These are phyloP conservation scores for Yamadazyma mexicana DNA, from an alignment of 1,139 yeast genomes.

Conservation along the genomic window DNA sequence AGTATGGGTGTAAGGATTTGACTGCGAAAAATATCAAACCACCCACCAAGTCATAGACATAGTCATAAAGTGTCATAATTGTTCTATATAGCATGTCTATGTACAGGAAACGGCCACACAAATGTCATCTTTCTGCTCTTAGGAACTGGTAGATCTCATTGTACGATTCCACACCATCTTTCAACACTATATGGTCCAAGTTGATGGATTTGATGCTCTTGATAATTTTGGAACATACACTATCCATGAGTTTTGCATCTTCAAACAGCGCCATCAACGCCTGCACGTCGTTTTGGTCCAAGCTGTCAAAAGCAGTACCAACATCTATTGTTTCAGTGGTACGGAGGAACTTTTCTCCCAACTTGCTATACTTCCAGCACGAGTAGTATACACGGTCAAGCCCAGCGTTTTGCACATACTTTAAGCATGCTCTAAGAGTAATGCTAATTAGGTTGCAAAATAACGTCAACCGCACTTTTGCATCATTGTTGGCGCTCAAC, in stretches of 20 bases:
- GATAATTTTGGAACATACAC: background rate
- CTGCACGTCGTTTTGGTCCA: background rate
- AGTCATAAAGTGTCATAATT: no score
- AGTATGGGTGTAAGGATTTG: background rate
- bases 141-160: constrained; percentile 1
- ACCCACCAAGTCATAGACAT: no score
- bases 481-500: background rate
- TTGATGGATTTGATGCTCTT: background rate
- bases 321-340: background rate
- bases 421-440: constrained; percentile 2
- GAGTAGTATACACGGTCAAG: background rate
- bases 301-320: background rate
- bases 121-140: background rate
- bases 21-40: background rate
- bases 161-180: background rate
- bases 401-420: background rate
- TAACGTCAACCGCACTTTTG: background rate
- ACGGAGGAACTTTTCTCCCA: background rate
- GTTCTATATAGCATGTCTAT: no score
- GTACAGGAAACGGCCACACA: background rate
- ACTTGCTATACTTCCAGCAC: background rate
- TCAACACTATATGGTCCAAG: background rate
- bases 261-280: background rate
- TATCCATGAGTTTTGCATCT: constrained; percentile 1
- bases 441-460: background rate